Evolutionary conservation across 768 basidiomycete species (phyloP), one percentile per base, ranked within the genome.

Genomic region (Pleurotus pulmonarius): DNA sequence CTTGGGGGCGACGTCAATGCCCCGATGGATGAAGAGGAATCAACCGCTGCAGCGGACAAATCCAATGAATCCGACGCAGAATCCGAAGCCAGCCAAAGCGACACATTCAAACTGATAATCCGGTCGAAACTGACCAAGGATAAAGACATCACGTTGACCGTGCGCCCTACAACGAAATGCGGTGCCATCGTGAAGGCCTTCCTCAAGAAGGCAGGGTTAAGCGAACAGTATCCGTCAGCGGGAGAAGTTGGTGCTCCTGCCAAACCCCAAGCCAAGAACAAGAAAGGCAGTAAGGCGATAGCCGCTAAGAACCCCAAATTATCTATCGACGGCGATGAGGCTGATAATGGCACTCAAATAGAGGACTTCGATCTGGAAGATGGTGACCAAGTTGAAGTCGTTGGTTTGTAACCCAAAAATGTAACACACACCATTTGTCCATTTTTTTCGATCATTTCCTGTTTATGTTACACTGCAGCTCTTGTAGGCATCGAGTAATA

Each of bases 301-400:
- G 56, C 63, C 34, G 66, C 59, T 46, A 75, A 76, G 52, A 71
- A 77, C 18, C 86, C 85, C 6, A 71, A 67, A 41, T 63, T 92
- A 38, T 75, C 73, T 61, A 71, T 92, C 20, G 90, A 93, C 62
- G 90, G 90, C 5, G 88, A 90, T 40, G 83, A 75, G 64, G 77
- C 90, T 75, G 74, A 75, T n/a, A 74, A 82, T 37, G 73, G 79
- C 18, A 69, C 74, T 5, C 78, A 79, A 58, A 90, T 93, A 56
- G 79, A 85, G 9, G 81, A 83, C 12, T 78, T 80, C 16, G 90
- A 88, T 58, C 61, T 92, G 58, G 90, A 92, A 60, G 89, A 93
- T 59, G 90, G 89, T 0, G 90, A 93, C 68, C 66, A 85, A 73
- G 81, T 92, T 16, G 90, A 93, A 56, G 81, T 92, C 38, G 78